Conservation (phyloP, 1,139 yeast genomes). For the Casaregolazyma suthepensis region DNA sequence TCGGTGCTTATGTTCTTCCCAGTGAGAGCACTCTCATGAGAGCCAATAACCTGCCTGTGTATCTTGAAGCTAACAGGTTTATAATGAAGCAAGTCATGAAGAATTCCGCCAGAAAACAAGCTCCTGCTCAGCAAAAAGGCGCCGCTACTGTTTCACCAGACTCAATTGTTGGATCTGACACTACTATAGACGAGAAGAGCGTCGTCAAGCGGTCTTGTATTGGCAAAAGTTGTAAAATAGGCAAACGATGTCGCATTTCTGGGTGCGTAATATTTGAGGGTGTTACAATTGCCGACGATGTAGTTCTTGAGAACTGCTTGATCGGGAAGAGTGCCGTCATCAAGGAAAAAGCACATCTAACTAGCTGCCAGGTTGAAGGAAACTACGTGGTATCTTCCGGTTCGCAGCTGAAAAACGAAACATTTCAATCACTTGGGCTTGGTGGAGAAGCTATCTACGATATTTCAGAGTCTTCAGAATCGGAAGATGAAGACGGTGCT, state of each 20-base stretch:
- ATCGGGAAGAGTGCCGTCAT: slow-evolving; percentile 65
- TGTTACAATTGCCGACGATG: slow-evolving; percentile 70
- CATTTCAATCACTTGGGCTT: slow-evolving; percentile 58
- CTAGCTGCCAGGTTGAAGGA: slow-evolving; percentile 82
- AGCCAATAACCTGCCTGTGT: slow-evolving; percentile 70
- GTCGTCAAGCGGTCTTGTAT: slow-evolving; percentile 80
- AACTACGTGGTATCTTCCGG: slow-evolving; percentile 53
- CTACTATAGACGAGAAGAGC: slow-evolving; percentile 66
- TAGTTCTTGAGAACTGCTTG: slow-evolving; percentile 73
- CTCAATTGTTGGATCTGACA: slow-evolving; percentile 60
- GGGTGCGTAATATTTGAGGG: slow-evolving; percentile 77
- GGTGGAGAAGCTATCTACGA: slow-evolving; percentile 25
- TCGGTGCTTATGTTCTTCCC: slow-evolving; percentile 45
- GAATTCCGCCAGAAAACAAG: slow-evolving; percentile 13
- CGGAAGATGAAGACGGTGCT: slow-evolving; percentile 33
- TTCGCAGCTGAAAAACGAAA: slow-evolving; percentile 73
- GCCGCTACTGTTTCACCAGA: slow-evolving; percentile 84
- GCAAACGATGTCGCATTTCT: slow-evolving; percentile 79
- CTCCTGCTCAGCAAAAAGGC: slow-evolving; percentile 35
- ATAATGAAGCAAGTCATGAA: slow-evolving; percentile 45
- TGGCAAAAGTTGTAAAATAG: slow-evolving; percentile 71
- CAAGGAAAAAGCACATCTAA: slow-evolving; percentile 34
- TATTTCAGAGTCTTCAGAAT: slow-evolving; percentile 21
- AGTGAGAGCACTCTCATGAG: slow-evolving; percentile 64
- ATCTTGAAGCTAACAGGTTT: slow-evolving; percentile 85